These are phyloP conservation scores for Butyriboletus loyo DNA, from an alignment of 768 basidiomycete genomes.

Conservation along the genomic window DNA sequence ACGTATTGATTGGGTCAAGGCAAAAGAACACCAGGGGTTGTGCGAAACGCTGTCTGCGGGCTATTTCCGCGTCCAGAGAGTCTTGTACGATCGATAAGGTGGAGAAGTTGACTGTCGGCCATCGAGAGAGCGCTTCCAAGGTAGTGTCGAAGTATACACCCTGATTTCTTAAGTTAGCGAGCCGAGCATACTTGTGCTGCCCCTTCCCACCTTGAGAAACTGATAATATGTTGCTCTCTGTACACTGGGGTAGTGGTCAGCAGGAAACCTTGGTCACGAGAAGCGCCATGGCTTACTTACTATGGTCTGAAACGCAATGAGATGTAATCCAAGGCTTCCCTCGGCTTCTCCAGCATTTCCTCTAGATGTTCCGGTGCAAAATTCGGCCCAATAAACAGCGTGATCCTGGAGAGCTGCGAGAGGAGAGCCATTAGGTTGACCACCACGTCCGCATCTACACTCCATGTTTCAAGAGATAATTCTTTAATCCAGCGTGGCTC, in stretches of 20 bases:
- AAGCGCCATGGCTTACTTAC: slow-evolving; percentile 49
- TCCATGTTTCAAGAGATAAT: slow-evolving; percentile 61
- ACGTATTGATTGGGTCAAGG: slow-evolving; percentile 51
- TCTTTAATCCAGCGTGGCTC: slow-evolving; percentile 43
- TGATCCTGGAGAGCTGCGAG: slow-evolving; percentile 46
- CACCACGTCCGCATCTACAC: slow-evolving; percentile 70
- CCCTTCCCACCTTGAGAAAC: slow-evolving; percentile 59
- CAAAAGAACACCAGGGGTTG: slow-evolving; percentile 88
- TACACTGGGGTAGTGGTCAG: slow-evolving; percentile 39
- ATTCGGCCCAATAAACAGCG: slow-evolving; percentile 68
- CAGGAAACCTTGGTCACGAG: neutral
- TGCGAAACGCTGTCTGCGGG: slow-evolving; percentile 49
- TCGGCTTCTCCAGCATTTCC: slow-evolving; percentile 56
- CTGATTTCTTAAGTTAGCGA: slow-evolving; percentile 29
- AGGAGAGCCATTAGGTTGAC: slow-evolving; percentile 65
- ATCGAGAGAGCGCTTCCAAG: slow-evolving; percentile 57
- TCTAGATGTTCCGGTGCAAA: slow-evolving; percentile 82
- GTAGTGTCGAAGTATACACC: slow-evolving; percentile 84
- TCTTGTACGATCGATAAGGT: slow-evolving; percentile 68
- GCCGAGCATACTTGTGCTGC: neutral
- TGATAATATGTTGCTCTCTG: slow-evolving; percentile 76
- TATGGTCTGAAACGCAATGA: slow-evolving; percentile 81
- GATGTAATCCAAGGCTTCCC: slow-evolving; percentile 46
- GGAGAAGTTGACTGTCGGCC: slow-evolving; percentile 48
- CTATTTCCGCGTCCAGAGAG: slow-evolving; percentile 43